Evolutionary conservation across 2,329 filamentous ascomycete species (phyloP), one percentile per base, ranked within the genome.

Genomic region (Capronia coronata): DNA sequence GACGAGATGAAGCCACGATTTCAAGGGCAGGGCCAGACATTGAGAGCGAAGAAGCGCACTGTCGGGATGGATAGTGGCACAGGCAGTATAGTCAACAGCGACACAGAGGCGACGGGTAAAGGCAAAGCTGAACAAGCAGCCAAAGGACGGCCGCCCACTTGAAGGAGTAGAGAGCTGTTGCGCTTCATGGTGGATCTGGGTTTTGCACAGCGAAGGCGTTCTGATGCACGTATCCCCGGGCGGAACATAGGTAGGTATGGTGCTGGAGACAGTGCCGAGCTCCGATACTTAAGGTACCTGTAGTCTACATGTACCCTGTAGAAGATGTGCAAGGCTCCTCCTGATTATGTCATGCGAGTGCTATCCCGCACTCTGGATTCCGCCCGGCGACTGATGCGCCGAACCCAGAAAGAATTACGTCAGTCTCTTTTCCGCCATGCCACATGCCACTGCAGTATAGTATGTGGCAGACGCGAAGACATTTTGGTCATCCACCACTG

Each of bases 1-100:
- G 75, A 80, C n/a, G 75, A 78, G 2, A 75, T 76, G 52, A 79
- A 81, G 57, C 84, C 84, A n/a, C 81, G 82, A 59, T 95, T 95
- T 67, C 80, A 83, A 3, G 91, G 91, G 0, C 80, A 87, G 57
- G 91, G 91, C 0, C 86, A 96, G 67, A 93, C 86, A 3, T 70
- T 96, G 30, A 75, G 80, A 13, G 77, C 75, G 1, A 94, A 90
- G 76, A 84, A 84, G 67, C 90, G 88, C 71, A 67, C 65, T 11
- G 52, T 60, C 23, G 64, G 49, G 9, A 48, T 42, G 13, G 53
- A 49, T 19, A 54, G 52, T 37, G 65, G 62, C 16, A 63, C 66
- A 13, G 60, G 59, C 2, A 70, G 68, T 30, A 65, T 68, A 21
- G 65, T 66, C 2, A 63, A 64, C n/a, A 67, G 64, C 49, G 64